Percentiles rank a stretch among this genome's conserved stretches.
phyloP scores from a whole-genome alignment of 192 early-diverging fungal genomes.

The Radiomyces spectabilis region DNA sequence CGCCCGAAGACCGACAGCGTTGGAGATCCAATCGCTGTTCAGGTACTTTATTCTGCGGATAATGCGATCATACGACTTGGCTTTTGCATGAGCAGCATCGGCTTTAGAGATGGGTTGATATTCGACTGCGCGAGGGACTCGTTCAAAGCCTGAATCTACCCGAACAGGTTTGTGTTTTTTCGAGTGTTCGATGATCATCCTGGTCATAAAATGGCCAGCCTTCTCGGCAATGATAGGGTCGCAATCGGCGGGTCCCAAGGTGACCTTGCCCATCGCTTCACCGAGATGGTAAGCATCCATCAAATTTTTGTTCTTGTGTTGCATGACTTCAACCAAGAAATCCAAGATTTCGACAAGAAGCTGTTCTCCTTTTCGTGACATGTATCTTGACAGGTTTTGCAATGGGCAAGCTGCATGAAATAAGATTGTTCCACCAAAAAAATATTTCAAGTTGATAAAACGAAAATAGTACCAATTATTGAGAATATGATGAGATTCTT shows the following conservation, averaged over 20 bases:
- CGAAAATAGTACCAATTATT: too few relatives aligned
- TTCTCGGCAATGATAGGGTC: constrained; percentile 20
- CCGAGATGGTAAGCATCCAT: constrained; percentile 23
- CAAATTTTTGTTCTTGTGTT: constrained; percentile 18
- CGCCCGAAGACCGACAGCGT: constrained; percentile 3
- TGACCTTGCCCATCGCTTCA: constrained; percentile 24
- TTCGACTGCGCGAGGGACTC: too few relatives aligned
- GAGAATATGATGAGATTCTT: too few relatives aligned
- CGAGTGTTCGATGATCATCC: constrained; percentile 24
- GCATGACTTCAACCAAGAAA: constrained; percentile 23
- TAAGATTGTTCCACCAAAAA: not conserved
- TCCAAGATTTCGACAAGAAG: constrained; percentile 23
- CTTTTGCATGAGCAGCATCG: constrained; percentile 12
- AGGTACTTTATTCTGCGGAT: not conserved
- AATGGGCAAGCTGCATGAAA: constrained; percentile 15
- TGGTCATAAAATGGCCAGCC: constrained; percentile 22
- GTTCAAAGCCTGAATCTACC: too few relatives aligned
- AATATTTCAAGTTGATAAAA: too few relatives aligned
- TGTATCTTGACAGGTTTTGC: constrained; percentile 6
- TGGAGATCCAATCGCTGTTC: constrained; percentile 8
- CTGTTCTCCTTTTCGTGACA: constrained; percentile 10
- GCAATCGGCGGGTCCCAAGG: constrained; percentile 23
- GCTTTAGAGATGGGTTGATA: constrained; percentile 5
- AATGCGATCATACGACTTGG: constrained; percentile 11
- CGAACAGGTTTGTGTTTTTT: constrained; percentile 2